A percentile compares a stretch with the other conserved stretches of the same genome.
These are phyloP conservation scores for Albugo candida DNA, from an alignment of 352 stramenopile genomes.

Conservation along the genomic window DNA sequence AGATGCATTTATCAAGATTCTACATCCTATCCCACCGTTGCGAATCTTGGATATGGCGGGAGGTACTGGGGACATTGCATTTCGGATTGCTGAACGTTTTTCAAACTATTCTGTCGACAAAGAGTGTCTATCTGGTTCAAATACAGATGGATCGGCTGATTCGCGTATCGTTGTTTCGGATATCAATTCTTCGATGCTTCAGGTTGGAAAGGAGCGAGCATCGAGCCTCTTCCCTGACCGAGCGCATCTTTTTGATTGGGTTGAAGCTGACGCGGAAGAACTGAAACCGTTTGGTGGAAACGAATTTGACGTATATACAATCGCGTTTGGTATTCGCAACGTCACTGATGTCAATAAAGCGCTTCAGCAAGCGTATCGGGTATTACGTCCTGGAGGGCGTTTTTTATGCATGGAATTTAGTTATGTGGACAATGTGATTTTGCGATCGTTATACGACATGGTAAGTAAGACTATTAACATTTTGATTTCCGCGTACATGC, in stretches of 20 bases:
- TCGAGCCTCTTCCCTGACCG: constrained; percentile 41
- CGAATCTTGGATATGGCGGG: constrained; percentile 92
- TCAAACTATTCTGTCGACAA: neutral
- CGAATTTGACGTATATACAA: constrained; percentile 97
- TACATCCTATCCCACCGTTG: constrained; percentile 55
- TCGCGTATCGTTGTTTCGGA: constrained; percentile 92
- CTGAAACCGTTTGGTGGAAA: constrained; percentile 85
- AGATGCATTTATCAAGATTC: constrained; percentile 85
- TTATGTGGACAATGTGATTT: constrained; percentile 83
- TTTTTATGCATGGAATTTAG: constrained; percentile 99
- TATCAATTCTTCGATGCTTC: constrained; percentile 98
- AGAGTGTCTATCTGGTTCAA: constrained; percentile 6
- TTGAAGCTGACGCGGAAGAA: constrained; percentile 91
- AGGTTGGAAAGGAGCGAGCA: constrained; percentile 85
- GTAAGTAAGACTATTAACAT: constrained; percentile 17
- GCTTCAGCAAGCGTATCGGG: constrained; percentile 87
- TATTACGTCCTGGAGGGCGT: constrained; percentile 90
- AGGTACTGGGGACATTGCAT: constrained; percentile 97
- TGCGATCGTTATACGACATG: constrained; percentile 88
- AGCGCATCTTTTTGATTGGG: constrained; percentile 62
- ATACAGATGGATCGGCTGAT: constrained; percentile 12
- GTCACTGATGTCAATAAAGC: constrained; percentile 93
- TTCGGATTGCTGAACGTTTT: constrained; percentile 85
- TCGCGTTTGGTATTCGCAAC: constrained; percentile 98
- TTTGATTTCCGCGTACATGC: neutral